Percentiles rank a stretch among this genome's conserved stretches.
Evolutionary conservation across 2,329 filamentous ascomycete genomes (phyloP).

Genomic region (Diaporthe sp.): DNA sequence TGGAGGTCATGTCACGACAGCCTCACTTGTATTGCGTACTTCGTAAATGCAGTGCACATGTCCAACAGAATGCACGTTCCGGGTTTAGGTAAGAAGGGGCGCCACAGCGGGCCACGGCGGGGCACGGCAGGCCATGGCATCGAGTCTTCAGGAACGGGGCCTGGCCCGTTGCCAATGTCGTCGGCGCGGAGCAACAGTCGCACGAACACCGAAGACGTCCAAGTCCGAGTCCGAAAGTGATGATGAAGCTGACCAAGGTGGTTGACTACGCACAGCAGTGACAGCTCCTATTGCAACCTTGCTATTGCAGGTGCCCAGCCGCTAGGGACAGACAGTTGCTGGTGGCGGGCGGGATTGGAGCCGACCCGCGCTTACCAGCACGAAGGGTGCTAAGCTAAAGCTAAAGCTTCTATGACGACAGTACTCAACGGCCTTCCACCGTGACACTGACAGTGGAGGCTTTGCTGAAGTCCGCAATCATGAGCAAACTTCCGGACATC

Average conservation of each 20-base stretch:
- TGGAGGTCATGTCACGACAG: neutral
- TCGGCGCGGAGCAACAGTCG: slow-evolving; percentile 8
- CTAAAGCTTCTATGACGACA: slow-evolving; percentile 26
- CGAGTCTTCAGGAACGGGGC: neutral
- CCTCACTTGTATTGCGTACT: neutral
- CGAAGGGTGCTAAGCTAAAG: neutral
- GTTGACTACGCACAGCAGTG: neutral
- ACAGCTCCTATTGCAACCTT: neutral
- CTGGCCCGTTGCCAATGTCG: neutral
- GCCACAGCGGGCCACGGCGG: neutral
- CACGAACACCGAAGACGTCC: neutral
- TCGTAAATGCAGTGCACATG: neutral
- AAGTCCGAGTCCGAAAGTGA: slow-evolving; percentile 27
- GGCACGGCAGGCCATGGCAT: neutral
- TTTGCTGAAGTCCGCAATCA: neutral
- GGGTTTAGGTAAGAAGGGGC: neutral
- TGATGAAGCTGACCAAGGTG: neutral
- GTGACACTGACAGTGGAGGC: neutral
- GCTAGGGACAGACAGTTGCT: neutral
- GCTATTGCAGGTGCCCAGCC: neutral
- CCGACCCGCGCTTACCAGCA: slow-evolving; percentile 14
- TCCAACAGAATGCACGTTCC: neutral
- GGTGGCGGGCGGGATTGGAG: neutral
- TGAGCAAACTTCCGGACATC: neutral
- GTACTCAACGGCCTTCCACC: neutral